Percentiles rank a stretch among this genome's conserved stretches.
phyloP scores from a whole-genome alignment of 345 rosid genomes.

The Gossypium ekmanianum region DNA sequence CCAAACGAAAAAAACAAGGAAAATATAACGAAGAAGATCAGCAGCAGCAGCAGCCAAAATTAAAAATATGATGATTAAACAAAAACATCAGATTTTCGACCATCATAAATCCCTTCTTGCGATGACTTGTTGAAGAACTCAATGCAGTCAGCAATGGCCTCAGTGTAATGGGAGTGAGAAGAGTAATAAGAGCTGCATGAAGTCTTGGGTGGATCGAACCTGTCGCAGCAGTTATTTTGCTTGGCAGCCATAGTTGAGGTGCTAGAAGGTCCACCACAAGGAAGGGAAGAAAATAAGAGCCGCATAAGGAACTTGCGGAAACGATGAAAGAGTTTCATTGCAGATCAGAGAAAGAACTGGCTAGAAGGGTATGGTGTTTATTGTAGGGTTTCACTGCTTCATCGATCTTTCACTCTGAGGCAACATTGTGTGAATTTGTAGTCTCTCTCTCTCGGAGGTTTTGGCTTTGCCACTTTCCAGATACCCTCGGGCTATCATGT shows the following conservation, averaged over 20 bases:
- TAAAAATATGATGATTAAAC: conserved; percentile 21
- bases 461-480: conserved; percentile 25
- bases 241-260: conserved; percentile 15
- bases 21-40: neutral
- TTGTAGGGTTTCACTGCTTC: conserved; percentile 5
- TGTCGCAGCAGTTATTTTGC: conserved; percentile 33
- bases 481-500: conserved; percentile 34
- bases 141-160: conserved; percentile 88
- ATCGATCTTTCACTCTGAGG: neutral
- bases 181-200: conserved; percentile 90
- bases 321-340: conserved; percentile 69
- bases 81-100: conserved; percentile 39
- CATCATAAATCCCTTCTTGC: conserved; percentile 40
- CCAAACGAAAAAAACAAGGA: neutral
- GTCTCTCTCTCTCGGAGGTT: conserved; percentile 17
- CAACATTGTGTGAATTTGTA: neutral
- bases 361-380: neutral
- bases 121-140: conserved; percentile 92
- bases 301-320: conserved; percentile 65
- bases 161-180: conserved; percentile 69
- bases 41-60: neutral
- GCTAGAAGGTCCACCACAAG: conserved; percentile 30
- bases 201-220: conserved; percentile 76
- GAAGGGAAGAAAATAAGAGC: conserved; percentile 47
- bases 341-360: conserved; percentile 21